Conservation (phyloP, 495 filamentous ascomycete genomes). For the Lentithecium fluviatile region DNA sequence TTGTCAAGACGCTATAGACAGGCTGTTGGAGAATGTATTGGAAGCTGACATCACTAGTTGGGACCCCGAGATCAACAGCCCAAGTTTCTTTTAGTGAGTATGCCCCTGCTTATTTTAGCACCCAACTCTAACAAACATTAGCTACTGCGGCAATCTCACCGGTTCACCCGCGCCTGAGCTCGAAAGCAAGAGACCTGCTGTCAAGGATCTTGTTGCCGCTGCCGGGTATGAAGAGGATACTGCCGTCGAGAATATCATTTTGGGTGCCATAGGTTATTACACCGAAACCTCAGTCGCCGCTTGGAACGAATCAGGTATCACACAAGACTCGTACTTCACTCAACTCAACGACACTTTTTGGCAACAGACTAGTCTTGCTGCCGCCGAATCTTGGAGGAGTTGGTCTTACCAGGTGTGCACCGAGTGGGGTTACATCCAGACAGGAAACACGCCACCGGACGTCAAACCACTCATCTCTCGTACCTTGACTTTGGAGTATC, state of each 20-base stretch:
- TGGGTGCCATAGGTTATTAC: constrained; percentile 67
- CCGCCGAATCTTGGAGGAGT: constrained; percentile 43
- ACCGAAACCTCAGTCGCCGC: constrained; percentile 45
- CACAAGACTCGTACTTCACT: constrained; percentile 56
- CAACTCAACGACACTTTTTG: constrained; percentile 54
- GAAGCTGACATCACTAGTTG: constrained; percentile 44
- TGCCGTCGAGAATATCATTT: constrained; percentile 53
- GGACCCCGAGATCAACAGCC: constrained; percentile 60
- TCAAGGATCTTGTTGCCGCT: constrained; percentile 50
- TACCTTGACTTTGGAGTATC: constrained; percentile 56
- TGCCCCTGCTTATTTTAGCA: constrained; percentile 18
- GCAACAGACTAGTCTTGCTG: constrained; percentile 47
- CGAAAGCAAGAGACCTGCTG: constrained; percentile 43
- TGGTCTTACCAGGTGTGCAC: constrained; percentile 44
- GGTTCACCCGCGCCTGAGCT: constrained; percentile 46
- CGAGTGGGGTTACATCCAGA: constrained; percentile 70
- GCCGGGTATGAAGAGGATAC: constrained; percentile 58
- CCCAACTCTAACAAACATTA: constrained; percentile 43
- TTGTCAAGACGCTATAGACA: too few relatives aligned
- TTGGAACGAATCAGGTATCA: constrained; percentile 40
- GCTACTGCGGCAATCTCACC: constrained; percentile 62
- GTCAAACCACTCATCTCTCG: constrained; percentile 66
- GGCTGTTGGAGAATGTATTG: background rate
- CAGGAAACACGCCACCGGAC: constrained; percentile 58
- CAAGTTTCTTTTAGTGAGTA: constrained; percentile 48